Conservation (phyloP, 2,329 filamentous ascomycete species). For the Thielaviopsis musarum region DNA sequence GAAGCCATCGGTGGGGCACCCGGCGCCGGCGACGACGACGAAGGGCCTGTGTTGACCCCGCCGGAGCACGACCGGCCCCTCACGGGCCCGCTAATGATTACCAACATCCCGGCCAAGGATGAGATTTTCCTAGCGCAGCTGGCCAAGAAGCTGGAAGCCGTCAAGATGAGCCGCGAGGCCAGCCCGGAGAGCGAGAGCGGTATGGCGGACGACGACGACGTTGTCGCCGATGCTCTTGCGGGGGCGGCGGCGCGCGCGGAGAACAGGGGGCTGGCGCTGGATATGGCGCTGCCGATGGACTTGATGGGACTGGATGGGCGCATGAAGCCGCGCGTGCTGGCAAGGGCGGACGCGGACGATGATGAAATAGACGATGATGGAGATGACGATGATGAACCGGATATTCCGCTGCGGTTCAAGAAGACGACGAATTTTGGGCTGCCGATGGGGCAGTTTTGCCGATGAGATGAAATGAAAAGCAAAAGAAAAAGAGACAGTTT, state of each 20-base stretch:
- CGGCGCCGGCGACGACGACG: constrained; percentile 2
- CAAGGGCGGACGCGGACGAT: constrained; percentile 14
- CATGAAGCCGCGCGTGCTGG: not conserved
- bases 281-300: constrained; percentile 15
- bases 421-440: constrained; percentile 29
- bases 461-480: not conserved
- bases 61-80: constrained; percentile 28
- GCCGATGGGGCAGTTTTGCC: constrained; percentile 7
- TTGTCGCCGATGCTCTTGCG: constrained; percentile 10
- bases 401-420: constrained; percentile 30
- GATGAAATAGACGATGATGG: constrained; percentile 12
- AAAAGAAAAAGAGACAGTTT: not conserved
- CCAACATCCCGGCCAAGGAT: constrained; percentile 38
- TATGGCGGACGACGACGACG: constrained; percentile 7
- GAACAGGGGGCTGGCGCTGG: constrained; percentile 6
- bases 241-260: not conserved
- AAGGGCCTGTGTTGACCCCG: constrained; percentile 22
- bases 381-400: constrained; percentile 20
- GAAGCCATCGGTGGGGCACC: not conserved
- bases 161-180: constrained; percentile 27
- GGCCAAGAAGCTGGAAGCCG: constrained; percentile 33
- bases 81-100: constrained; percentile 35
- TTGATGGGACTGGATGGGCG: constrained; percentile 13
- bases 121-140: constrained; percentile 35
- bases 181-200: constrained; percentile 8